Conservation (phyloP, 306 rosid genomes). For the Astragalus membranaceus region DNA sequence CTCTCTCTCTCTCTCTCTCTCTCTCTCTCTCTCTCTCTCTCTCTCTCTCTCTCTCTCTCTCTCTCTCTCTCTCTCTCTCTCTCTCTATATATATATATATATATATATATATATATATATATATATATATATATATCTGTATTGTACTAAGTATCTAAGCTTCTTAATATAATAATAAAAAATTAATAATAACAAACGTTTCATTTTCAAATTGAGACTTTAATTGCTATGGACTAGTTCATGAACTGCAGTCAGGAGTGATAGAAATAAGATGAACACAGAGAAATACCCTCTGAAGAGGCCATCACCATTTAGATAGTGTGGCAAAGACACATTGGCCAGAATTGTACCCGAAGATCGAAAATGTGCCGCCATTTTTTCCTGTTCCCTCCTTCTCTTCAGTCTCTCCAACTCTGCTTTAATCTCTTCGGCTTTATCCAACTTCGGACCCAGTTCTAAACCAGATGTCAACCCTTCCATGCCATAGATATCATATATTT, state of each 20-base stretch:
- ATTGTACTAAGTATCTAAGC: too few species aligned
- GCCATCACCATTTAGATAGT: conserved; percentile 53
- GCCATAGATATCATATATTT: conserved; percentile 87
- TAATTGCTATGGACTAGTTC: not conserved
- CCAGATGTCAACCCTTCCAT: conserved; percentile 90
- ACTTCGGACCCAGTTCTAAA: conserved; percentile 78
- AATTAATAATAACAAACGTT: not conserved
- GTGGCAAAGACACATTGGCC: conserved; percentile 75
- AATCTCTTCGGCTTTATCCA: conserved; percentile 67
- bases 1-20: too few species aligned
- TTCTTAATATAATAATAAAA: not conserved
- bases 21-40: too few species aligned
- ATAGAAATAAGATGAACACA: not conserved
- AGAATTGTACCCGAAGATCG: conserved; percentile 73
- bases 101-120: too few species aligned
- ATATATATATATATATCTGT: too few species aligned
- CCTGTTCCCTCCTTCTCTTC: conserved; percentile 53
- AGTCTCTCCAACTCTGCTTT: conserved; percentile 77
- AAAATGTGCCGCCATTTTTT: conserved; percentile 54
- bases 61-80: too few species aligned
- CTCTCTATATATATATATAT: too few species aligned
- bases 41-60: too few species aligned
- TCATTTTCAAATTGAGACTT: not conserved
- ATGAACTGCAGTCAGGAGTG: not conserved
- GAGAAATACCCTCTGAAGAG: conserved; percentile 70